Percentiles rank a stretch among this genome's conserved stretches.
Evolutionary conservation across 169 alveolate genomes (phyloP).

Genomic region (Plasmodium berghei): DNA sequence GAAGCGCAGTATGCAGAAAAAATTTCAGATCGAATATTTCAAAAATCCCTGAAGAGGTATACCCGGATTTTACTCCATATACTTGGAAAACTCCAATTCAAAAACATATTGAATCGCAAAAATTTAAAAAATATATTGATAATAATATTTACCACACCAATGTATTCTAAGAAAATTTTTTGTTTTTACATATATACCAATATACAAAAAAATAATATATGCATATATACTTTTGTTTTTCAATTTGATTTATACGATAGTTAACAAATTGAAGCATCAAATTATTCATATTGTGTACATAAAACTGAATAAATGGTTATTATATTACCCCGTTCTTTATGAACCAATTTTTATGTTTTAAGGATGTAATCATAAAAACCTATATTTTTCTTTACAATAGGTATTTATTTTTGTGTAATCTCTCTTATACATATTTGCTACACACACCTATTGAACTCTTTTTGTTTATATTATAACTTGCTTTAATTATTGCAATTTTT

Average conservation of each 20-base stretch:
- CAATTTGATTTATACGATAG: too few species aligned
- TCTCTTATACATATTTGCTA: not conserved
- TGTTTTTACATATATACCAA: not conserved
- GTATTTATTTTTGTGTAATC: not conserved
- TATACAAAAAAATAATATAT: not conserved
- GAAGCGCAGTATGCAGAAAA: slow-evolving; percentile 75
- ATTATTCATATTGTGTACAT: too few species aligned
- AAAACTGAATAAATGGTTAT: too few species aligned
- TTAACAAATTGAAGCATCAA: too few species aligned
- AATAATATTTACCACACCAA: slow-evolving; percentile 65
- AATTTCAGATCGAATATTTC: slow-evolving; percentile 67
- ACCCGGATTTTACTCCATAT: slow-evolving; percentile 81
- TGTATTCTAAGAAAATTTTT: slow-evolving; percentile 9
- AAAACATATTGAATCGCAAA: slow-evolving; percentile 75
- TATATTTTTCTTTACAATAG: not conserved
- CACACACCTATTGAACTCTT: not conserved
- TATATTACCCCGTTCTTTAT: too few species aligned
- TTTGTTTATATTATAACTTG: not conserved
- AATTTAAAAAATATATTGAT: slow-evolving; percentile 74
- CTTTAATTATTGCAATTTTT: slow-evolving; percentile 9
- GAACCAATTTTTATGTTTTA: not conserved
- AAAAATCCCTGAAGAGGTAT: slow-evolving; percentile 80
- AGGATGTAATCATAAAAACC: not conserved
- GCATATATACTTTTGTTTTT: not conserved
- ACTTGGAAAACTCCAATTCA: slow-evolving; percentile 78